These are phyloP conservation scores for Phytopythium aichiense DNA, from an alignment of 352 stramenopile genomes.

Conservation along the genomic window DNA sequence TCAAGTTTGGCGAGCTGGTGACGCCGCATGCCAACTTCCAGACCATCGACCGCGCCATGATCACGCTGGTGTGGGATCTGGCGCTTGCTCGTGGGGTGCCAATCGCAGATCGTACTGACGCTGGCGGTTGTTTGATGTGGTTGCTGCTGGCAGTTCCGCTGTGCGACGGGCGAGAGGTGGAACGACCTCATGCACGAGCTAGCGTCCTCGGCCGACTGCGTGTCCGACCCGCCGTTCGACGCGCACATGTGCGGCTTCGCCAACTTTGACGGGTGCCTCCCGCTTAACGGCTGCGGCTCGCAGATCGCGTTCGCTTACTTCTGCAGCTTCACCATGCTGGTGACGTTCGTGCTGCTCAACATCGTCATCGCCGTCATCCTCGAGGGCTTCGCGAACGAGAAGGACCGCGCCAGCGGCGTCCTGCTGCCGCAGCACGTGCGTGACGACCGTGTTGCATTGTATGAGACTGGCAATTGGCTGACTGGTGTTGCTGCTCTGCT, in stretches of 20 bases:
- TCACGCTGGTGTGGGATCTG: slow-evolving; percentile 49
- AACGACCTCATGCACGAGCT: slow-evolving; percentile 85
- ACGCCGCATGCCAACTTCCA: slow-evolving; percentile 84
- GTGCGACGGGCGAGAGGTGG: slow-evolving; percentile 87
- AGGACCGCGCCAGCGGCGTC: slow-evolving; percentile 52
- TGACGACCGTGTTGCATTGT: not conserved
- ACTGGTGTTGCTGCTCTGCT: not conserved
- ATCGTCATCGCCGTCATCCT: slow-evolving; percentile 88
- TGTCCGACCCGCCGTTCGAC: slow-evolving; percentile 27
- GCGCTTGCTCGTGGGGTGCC: not conserved
- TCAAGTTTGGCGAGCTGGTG: slow-evolving; percentile 45
- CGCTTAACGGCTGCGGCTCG: slow-evolving; percentile 52
- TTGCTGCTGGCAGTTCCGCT: slow-evolving; percentile 41
- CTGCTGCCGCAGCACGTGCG: slow-evolving; percentile 38
- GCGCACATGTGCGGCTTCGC: slow-evolving; percentile 42
- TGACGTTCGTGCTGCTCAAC: slow-evolving; percentile 84
- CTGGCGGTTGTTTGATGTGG: not conserved
- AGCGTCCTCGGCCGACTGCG: slow-evolving; percentile 23
- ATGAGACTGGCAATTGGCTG: not conserved
- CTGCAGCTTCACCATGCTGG: slow-evolving; percentile 78
- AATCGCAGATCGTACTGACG: not conserved
- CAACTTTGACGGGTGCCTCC: slow-evolving; percentile 28
- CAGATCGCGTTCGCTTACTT: slow-evolving; percentile 49
- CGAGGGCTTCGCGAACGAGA: slow-evolving; percentile 74
- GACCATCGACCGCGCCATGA: slow-evolving; percentile 64